Conservation (phyloP, 2,329 filamentous ascomycete species). For the Lasiodiplodia gonubiensis region DNA sequence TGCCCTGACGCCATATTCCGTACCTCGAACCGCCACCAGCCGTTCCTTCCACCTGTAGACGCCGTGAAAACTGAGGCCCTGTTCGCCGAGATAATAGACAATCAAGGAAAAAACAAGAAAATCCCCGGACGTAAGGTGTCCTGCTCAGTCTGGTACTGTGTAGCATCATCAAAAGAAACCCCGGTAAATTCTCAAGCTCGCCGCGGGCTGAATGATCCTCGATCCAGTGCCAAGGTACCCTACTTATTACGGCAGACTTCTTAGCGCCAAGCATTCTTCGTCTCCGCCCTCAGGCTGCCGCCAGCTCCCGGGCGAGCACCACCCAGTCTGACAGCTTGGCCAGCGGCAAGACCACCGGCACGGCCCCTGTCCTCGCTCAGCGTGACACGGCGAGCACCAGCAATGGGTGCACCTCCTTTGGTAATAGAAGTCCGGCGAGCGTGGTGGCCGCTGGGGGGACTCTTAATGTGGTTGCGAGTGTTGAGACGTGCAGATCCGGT, state of each 20-base stretch:
- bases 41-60: not conserved
- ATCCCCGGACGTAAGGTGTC: not conserved
- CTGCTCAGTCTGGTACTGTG: conserved; percentile 4
- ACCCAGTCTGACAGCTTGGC: conserved; percentile 37
- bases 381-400: conserved; percentile 45
- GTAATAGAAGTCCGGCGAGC: conserved; percentile 65
- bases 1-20: conserved; percentile 2
- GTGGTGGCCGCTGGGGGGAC: conserved; percentile 64
- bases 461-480: conserved; percentile 69
- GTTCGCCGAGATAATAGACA: not conserved
- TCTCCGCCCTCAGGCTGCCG: conserved; percentile 26
- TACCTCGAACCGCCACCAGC: not conserved
- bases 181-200: not conserved
- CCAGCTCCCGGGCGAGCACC: conserved; percentile 26
- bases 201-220: not conserved
- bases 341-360: conserved; percentile 38
- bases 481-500: conserved; percentile 69
- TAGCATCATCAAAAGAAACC: not conserved
- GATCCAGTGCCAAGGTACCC: not conserved
- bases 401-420: conserved; percentile 61
- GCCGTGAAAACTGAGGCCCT: not conserved
- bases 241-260: not conserved
- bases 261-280: conserved; percentile 31
- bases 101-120: conserved; percentile 2
- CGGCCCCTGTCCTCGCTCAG: conserved; percentile 39